Percentiles rank a stretch among this genome's conserved stretches.
Evolutionary conservation across 345 rosid species (phyloP).

Genomic region (Gossypium stocksii): DNA sequence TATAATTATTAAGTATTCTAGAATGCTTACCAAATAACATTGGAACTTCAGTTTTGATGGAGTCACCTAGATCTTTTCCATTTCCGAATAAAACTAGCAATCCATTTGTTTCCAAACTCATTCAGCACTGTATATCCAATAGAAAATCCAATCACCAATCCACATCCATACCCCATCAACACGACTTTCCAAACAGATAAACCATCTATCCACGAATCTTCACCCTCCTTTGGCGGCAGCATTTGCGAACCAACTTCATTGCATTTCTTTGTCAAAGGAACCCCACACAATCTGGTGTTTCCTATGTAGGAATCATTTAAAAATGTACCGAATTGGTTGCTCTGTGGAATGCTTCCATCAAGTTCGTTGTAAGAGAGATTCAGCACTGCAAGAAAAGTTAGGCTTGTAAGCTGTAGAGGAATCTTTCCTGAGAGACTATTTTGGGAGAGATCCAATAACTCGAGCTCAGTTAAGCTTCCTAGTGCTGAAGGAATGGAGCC

Average conservation of each 20-base stretch:
- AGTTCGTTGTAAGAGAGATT: no score
- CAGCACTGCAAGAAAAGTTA: background rate
- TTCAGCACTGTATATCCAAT: background rate
- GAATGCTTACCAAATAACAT: background rate
- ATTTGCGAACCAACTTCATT: background rate
- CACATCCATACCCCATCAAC: background rate
- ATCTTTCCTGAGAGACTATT: conserved; percentile 21
- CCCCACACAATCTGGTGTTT: background rate
- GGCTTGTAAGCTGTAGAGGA: conserved; percentile 6
- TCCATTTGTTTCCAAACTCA: no score
- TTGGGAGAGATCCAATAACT: conserved; percentile 8
- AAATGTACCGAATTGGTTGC: no score
- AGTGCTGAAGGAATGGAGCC: background rate
- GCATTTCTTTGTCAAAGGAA: background rate
- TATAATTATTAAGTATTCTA: background rate
- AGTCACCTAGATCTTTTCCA: background rate
- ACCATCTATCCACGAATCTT: background rate
- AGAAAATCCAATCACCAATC: background rate
- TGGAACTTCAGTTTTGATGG: background rate
- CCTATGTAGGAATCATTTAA: no score
- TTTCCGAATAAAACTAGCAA: no score
- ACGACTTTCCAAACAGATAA: background rate
- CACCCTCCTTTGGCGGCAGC: background rate
- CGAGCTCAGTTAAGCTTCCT: background rate
- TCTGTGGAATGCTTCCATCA: no score